Conservation (phyloP, 768 basidiomycete genomes). For the Russula olivacea region DNA sequence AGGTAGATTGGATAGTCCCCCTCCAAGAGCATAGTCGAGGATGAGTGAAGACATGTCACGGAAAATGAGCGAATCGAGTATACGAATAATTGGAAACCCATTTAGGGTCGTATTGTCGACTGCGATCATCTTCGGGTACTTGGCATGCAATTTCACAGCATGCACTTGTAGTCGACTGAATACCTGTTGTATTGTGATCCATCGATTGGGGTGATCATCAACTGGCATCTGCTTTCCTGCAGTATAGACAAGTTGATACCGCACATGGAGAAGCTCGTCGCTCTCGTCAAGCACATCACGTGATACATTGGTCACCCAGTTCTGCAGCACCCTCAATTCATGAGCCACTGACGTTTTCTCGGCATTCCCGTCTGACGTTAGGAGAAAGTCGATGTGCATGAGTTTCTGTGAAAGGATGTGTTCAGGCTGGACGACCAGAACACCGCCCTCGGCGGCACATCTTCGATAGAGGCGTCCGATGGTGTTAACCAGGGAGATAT, state of each 20-base stretch:
- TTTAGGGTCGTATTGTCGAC: neutral
- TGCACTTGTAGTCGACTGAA: conserved; percentile 31
- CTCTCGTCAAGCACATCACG: conserved; percentile 21
- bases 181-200: conserved; percentile 38
- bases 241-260: conserved; percentile 47
- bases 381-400: conserved; percentile 36
- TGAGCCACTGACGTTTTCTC: neutral
- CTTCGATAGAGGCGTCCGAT: conserved; percentile 35
- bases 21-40: conserved; percentile 3
- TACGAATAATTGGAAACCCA: conserved; percentile 6
- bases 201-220: conserved; percentile 41
- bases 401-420: conserved; percentile 48
- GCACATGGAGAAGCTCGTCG: conserved; percentile 39
- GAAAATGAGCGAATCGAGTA: neutral
- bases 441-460: conserved; percentile 37
- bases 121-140: neutral
- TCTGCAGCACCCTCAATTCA: neutral
- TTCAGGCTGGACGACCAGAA: conserved; percentile 49
- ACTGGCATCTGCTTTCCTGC: conserved; percentile 35
- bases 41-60: neutral
- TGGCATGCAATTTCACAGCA: neutral
- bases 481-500: conserved; percentile 17
- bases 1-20: neutral
- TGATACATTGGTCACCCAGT: conserved; percentile 5
- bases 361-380: conserved; percentile 23